These are phyloP conservation scores for Entomortierella chlamydospora DNA, from an alignment of 192 early-diverging fungal genomes.

Conservation along the genomic window DNA sequence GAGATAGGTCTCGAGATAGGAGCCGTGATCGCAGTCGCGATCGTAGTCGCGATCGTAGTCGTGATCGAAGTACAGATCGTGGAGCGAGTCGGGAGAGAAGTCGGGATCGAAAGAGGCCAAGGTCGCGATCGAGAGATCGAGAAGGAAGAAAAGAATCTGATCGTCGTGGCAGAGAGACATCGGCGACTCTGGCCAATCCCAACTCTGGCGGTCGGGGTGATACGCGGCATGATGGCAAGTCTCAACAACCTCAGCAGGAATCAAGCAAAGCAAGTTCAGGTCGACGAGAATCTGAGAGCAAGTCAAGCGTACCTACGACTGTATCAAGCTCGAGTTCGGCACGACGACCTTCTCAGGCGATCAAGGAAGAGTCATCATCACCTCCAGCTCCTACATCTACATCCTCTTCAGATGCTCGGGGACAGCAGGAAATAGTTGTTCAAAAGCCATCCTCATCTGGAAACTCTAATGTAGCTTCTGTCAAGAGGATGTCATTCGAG, in stretches of 20 bases:
- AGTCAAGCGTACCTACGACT: neutral
- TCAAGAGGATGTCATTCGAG: constrained; percentile 47
- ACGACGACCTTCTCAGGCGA: constrained; percentile 29
- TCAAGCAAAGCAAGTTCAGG: constrained; percentile 14
- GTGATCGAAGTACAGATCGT: constrained; percentile 20
- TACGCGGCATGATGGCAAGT: constrained; percentile 10
- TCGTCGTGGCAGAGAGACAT: constrained; percentile 29
- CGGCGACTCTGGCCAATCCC: constrained; percentile 11
- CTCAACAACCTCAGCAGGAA: constrained; percentile 14
- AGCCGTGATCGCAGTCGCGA: constrained; percentile 30
- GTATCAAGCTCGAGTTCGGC: constrained; percentile 7
- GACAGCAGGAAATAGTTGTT: constrained; percentile 10
- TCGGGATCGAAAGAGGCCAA: constrained; percentile 28
- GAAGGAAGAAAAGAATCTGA: constrained; percentile 32
- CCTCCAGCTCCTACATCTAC: constrained; percentile 8
- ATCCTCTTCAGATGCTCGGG: neutral
- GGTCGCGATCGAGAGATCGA: constrained; percentile 43
- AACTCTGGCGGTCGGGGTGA: neutral
- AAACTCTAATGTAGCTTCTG: neutral
- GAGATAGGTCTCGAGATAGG: constrained; percentile 25
- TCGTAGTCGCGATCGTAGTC: constrained; percentile 20
- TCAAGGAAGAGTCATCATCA: constrained; percentile 27
- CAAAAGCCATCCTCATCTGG: constrained; percentile 1
- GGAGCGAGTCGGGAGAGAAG: constrained; percentile 21
- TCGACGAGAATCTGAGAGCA: constrained; percentile 14